Base-by-base conservation (phyloP, 805 yeast genomes). In the Saccharomycopsis sp. region DNA sequence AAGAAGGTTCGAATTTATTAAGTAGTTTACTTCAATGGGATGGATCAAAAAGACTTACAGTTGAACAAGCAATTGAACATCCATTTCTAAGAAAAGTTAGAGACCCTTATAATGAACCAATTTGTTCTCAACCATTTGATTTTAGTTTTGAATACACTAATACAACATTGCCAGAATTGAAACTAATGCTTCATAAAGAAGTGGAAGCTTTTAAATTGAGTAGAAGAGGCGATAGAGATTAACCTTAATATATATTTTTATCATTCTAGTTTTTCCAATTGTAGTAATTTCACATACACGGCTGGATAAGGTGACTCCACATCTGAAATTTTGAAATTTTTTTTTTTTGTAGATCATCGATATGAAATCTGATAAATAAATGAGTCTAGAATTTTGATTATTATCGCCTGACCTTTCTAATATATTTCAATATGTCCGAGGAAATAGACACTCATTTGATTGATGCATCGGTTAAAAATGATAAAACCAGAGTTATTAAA, bases 11-110 rank as follows among this genome's bases (percentile, higher is more conserved):
- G 8, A 67, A 73, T 32, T 60, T 88, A 36, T 52, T 87, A 23
- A 65, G 64, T 2, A 56, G 53, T 9, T 59, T 87, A 34, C 51
- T 88, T 10, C 63, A 69, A 37, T 88, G 94, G 87, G 79, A 74
- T 42, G 69, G 79, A 0, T 58, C 54, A 1, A 50, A 55, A 17
- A 64, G 97, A 39, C 62, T 64, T 20, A 66, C 66, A 0, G 82
- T 81, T 1, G 67, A 65, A 2, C 63, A 71, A 46, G 73, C 82
- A 1, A 54, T 88, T 10, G 59, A 61, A 4, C 86, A 81, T 51
- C 62, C 64, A 1, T 83, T 69, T 52, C 62, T 86, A 6, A 54
- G 51, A 10, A 52, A 59, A 2, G 73, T 84, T 5, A 66, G 89
- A 49, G 70, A 72, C 45, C 41, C 51, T 0, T 62, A 63, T 12